Evolutionary conservation across 805 yeast genomes (phyloP).

Genomic region (Yarrowia sp.): DNA sequence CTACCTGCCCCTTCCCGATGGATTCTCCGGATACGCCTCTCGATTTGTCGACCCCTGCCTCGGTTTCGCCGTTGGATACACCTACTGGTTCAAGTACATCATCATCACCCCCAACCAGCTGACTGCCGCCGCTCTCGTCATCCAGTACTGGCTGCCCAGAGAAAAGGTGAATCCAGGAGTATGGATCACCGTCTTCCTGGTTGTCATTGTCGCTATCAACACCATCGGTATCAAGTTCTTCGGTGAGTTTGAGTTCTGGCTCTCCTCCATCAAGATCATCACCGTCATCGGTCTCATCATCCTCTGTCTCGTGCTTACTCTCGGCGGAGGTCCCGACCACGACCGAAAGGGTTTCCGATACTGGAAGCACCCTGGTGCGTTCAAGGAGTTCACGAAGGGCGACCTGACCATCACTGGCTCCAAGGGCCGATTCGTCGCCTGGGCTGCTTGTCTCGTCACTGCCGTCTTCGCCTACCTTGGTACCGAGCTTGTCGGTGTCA

Average conservation of each 20-base stretch:
- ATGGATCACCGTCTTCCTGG: constrained; percentile 54
- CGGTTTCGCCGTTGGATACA: constrained; percentile 69
- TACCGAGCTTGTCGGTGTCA: constrained; percentile 66
- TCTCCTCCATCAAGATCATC: constrained; percentile 53
- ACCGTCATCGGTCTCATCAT: constrained; percentile 67
- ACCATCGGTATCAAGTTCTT: constrained; percentile 51
- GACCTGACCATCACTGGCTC: constrained; percentile 44
- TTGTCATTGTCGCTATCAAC: constrained; percentile 50
- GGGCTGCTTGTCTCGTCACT: constrained; percentile 59
- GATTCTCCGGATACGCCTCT: constrained; percentile 63
- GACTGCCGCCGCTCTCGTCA: constrained; percentile 57
- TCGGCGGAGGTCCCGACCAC: constrained; percentile 74
- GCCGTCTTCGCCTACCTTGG: constrained; percentile 72
- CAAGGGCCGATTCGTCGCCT: constrained; percentile 59
- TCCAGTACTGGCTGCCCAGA: constrained; percentile 52
- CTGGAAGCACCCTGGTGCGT: constrained; percentile 71
- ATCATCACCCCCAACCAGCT: constrained; percentile 62
- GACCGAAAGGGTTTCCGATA: constrained; percentile 71
- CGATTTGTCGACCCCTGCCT: constrained; percentile 64
- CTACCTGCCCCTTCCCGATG: constrained; percentile 62
- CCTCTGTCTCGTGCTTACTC: constrained; percentile 58
- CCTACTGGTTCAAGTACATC: constrained; percentile 54
- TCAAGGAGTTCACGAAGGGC: constrained; percentile 45
- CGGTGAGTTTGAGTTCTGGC: constrained; percentile 53
- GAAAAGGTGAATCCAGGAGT: constrained; percentile 47